These are phyloP conservation scores for Pseudotsuga menziesii DNA, from an alignment of 75 land plant genomes.

Conservation along the genomic window DNA sequence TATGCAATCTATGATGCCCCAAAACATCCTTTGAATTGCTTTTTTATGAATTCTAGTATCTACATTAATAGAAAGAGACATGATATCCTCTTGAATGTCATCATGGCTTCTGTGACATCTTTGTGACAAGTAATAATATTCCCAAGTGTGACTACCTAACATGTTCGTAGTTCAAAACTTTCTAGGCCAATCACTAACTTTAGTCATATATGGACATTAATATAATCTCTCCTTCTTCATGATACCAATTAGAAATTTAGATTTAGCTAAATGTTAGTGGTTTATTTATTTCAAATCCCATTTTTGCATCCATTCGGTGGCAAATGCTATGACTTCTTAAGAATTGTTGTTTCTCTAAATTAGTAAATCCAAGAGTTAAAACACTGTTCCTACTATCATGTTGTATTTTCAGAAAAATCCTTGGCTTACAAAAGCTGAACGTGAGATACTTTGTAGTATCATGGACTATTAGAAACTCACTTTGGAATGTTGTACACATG, in stretches of 20 bases:
- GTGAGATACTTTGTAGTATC: constrained; percentile 8
- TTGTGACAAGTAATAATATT: no score
- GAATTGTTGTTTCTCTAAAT: not conserved
- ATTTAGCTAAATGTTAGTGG: not conserved
- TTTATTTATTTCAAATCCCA: not conserved
- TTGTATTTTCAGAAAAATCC: constrained; percentile 7
- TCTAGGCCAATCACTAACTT: not conserved
- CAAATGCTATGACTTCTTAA: no score
- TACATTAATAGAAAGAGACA: no score
- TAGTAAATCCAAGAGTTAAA: not conserved
- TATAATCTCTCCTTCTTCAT: not conserved
- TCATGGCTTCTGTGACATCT: no score
- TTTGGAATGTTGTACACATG: constrained; percentile 19
- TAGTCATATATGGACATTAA: not conserved
- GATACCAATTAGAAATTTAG: not conserved
- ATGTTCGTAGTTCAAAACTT: not conserved
- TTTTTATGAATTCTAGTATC: no score
- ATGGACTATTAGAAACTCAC: constrained; percentile 21
- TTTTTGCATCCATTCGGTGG: not conserved
- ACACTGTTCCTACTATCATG: not conserved
- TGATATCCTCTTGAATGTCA: no score
- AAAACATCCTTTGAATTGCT: no score
- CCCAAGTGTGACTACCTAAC: no score
- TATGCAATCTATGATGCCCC: no score
- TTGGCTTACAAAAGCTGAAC: not conserved